Evolutionary conservation across 1,284 basidiomycete species (phyloP), one percentile per base, ranked within the genome.

Genomic region (Microbotryum saponariae): DNA sequence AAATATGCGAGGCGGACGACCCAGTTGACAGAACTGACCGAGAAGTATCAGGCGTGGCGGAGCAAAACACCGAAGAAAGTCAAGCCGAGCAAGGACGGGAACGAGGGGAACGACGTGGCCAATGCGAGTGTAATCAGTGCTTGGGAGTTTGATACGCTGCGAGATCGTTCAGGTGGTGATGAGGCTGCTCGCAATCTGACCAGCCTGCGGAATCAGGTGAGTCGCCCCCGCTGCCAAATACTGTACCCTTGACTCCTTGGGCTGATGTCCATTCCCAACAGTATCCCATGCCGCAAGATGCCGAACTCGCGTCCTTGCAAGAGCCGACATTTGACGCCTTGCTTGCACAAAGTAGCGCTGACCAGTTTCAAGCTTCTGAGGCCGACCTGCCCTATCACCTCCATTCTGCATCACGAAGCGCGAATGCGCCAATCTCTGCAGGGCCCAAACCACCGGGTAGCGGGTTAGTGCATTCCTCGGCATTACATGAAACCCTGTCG

Each of bases 111-210:
- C 20, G 61, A 54, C 20, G 58, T 53, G 27, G 45, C 58, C 6
- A 54, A 52, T 50, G 75, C 75, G 44, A 89, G 89, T 3, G 81
- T 93, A 74, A 83, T 83, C 72, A 91, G 87, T 72, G 90, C 92
- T 66, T 97, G 92, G 93, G 90, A 90, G 74, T 98, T 97, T 75
- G 91, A 96, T 69, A 97, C 91, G 1, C 79, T 94, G 69, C 44
- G 54, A 31, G 37, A 53, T 33, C 49, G 55, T 61, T 45, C 48
- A 51, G 49, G n/a, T 42, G 20, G 45, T 47, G 44, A 6, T 25
- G n/a, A 33, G 18, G 46, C 14, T 12, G 44, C n/a, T 16, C 46
- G 23, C 4, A 42, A 44, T 21, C 2, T 18, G 51, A 56, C 49
- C 20, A 54, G 8, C n/a, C 25, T 25, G 20, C 45, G 49, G 27